Base-by-base conservation (phyloP, 2,329 filamentous ascomycete species). In the Cercospora sp. region DNA sequence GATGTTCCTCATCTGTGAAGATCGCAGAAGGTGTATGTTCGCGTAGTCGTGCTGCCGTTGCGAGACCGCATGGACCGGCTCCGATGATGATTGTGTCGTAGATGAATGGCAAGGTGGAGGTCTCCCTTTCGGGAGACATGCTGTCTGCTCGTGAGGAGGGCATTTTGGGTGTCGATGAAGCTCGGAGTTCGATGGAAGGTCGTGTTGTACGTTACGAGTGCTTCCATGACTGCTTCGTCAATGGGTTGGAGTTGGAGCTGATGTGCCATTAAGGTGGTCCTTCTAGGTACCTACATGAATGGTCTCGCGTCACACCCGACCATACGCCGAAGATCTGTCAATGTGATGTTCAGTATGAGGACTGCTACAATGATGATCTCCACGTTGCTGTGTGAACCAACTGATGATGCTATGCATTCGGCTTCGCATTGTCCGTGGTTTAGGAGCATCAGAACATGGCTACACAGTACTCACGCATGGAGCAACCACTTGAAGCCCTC, bases 1-100 rank as follows among this genome's bases (percentile, higher is more conserved):
- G 87, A 74, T 94, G 91, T 75, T 94, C 92, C 72, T 92, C 90
- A 75, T 94, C 91, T 0, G 91, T 94, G 79, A 94, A 94, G 63
- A 93, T 87, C 1, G 91, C 91, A 0, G 90, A 91, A 0, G 91
- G 91, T 0, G 90, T 91, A 64, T 85, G 83, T 78, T 94, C 91
- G 51, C 86, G 85, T 1, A 94, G 84, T 3, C 91, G 86, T 1
- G 91, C 88, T 8, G 92, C 90, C 5, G 91, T 87, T 5, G 90
- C 90, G 3, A 94, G 87, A 4, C 91, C 91, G 71, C 88, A 91
- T 3, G 91, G 91, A 0, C 92, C 91, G 6, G 88, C 90, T 8
- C 91, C 91, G 48, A 94, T 81, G 75, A 93, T 90, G 67, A 92
- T 80, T 7, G 93, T 87, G 75, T 93, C 90, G 78, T 87, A 84